Evolutionary conservation across 2,329 filamentous ascomycete species (phyloP).

Genomic region (Aureobasidium pullulans): DNA sequence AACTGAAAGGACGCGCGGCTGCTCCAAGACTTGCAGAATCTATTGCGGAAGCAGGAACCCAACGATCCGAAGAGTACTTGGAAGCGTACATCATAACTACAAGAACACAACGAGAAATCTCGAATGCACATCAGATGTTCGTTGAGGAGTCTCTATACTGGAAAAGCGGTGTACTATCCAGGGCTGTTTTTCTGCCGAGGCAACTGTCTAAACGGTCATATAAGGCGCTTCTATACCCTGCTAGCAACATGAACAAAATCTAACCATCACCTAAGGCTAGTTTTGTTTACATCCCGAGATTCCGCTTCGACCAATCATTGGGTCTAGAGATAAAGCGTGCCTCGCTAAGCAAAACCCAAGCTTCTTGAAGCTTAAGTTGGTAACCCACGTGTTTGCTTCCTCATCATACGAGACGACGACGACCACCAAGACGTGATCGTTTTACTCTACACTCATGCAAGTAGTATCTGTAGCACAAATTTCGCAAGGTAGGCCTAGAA

Average conservation of each 20-base stretch:
- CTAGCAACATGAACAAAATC: background rate
- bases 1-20: too few relatives aligned
- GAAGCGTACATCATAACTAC: too few relatives aligned
- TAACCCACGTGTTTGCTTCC: constrained; percentile 1
- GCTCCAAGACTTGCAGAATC: too few relatives aligned
- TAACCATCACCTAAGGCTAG: background rate
- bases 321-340: background rate
- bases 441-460: background rate
- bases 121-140: too few relatives aligned
- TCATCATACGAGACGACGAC: background rate
- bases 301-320: background rate
- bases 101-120: too few relatives aligned
- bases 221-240: too few relatives aligned
- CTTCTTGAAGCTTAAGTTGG: constrained; percentile 3
- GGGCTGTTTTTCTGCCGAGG: background rate
- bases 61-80: too few relatives aligned
- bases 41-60: too few relatives aligned
- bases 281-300: background rate
- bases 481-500: background rate
- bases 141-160: too few relatives aligned
- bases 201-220: background rate
- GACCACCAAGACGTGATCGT: background rate
- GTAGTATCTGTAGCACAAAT: background rate
- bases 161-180: background rate
- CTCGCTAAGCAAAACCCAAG: constrained; percentile 2